Percentiles rank a stretch among this genome's conserved stretches.
Conservation (phyloP, 2,329 filamentous ascomycete genomes). For the Sporothrix variecibatus region DNA sequence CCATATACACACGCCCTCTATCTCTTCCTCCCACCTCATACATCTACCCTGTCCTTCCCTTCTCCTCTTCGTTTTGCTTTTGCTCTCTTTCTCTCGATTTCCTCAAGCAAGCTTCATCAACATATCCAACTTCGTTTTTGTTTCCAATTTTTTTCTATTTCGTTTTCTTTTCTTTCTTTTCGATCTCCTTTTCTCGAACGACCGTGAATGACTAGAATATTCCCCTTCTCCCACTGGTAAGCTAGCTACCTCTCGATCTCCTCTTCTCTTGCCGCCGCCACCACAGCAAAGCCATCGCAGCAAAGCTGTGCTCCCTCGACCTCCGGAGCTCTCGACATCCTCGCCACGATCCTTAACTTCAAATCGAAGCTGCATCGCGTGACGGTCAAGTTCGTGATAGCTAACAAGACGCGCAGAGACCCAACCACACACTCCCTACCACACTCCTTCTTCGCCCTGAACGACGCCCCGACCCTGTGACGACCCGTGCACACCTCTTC, state of each 20-base stretch:
- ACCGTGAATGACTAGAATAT: constrained; percentile 21
- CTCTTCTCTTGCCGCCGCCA: background rate
- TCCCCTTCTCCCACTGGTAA: constrained; percentile 14
- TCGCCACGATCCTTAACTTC: background rate
- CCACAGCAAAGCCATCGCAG: too few relatives aligned
- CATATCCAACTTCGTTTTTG: background rate
- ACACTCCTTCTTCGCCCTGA: background rate
- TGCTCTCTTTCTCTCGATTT: constrained; percentile 4
- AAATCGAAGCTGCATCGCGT: constrained; percentile 11
- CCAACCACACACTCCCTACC: background rate
- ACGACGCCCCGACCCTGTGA: background rate
- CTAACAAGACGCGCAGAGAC: constrained; percentile 26
- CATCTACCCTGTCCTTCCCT: constrained; percentile 1
- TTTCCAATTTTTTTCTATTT: constrained; percentile 2
- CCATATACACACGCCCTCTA: background rate
- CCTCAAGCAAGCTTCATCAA: background rate
- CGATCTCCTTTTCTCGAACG: background rate
- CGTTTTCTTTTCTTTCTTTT: background rate
- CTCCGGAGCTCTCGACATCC: background rate
- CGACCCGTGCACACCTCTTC: background rate
- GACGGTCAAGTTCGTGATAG: background rate
- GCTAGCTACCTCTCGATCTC: background rate
- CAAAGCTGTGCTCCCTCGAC: background rate
- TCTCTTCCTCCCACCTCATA: background rate
- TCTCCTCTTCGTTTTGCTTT: background rate